Evolutionary conservation across 2,329 filamentous ascomycete species (phyloP), one percentile per base, ranked within the genome.

Genomic region (Cladobotryum mycophilum): DNA sequence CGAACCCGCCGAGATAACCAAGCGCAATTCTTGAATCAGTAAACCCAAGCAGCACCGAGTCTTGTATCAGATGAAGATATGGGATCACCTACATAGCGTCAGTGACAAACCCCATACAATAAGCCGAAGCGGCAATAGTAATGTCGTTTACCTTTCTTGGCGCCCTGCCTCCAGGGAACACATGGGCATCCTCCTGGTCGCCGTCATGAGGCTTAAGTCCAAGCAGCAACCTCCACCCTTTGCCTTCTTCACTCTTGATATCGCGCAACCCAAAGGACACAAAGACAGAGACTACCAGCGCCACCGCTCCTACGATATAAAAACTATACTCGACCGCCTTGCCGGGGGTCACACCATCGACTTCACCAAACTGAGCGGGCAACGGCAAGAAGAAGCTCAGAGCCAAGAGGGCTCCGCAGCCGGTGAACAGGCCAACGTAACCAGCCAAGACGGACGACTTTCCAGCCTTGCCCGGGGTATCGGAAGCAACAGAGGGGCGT

Each of bases 1-100:
- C 92, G 61, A 97, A 96, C 1, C 93, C 93, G 55, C 92, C 93
- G 0, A 97, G 73, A 62, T 97, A 99, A 25, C 88, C 92, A 0
- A 97, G 77, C 15, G 83, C 85, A 55, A 99, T 95, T 58, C 86
- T 81, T 9, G 82, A 76, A 63, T 95, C 88, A 8, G 75, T 82
- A 60, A 89, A 82, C 13, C 87, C 91, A 11, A 95, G 77, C 6
- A 82, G 59, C 59, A 91, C 65, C 35, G 87, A 78, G 55, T 82
- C 73, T 55, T 78, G 70, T 47, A 89, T 71, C 48, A 87, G 76
- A 55, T 79, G 71, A 53, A 76, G 74, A 60, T 82, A 85, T 1
- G 82, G 79, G 1, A 81, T 66, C 25, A 77, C 67, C 51, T 69
- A 63, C 9, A 34, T 12, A 34, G 14, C 38, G 43, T 63, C 51